Base-by-base conservation (phyloP, 1,284 basidiomycete species). In the Neonothopanus nambi region DNA sequence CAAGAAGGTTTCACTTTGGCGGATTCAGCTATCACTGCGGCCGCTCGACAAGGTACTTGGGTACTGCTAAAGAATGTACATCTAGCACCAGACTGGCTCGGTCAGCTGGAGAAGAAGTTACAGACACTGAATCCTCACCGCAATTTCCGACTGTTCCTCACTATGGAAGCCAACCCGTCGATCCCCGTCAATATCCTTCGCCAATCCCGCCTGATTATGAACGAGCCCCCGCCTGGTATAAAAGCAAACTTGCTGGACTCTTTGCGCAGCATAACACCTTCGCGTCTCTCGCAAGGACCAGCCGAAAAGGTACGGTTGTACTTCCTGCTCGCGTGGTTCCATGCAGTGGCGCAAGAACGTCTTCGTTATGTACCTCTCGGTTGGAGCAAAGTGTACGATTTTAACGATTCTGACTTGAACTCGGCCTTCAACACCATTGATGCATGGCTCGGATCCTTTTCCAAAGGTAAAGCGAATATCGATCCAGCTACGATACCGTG, bases 321-420 rank as follows among this genome's bases (percentile, higher is more conserved):
- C 70, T 95, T 95, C 85, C 75, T 97, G 36, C 82, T 98, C n/a
- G 92, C 95, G 2, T 98, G 95, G 95, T 95, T 98, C 85, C 95
- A 98, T 65, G 94, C 95, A 15, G 83, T 98, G 21, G 87, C 98
- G 0, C 95, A 97, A 72, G 95, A 98, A 70, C 92, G 95, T 60
- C 78, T 98, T 21, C 91, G 95, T 39, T 98, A 97, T 67, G 90
- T 89, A 8, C 95, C 95, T 5, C 78, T 98, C 21, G 95, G 95
- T 0, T 98, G 95, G 93, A 94, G 89, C 66, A 94, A 97, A 73
- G 80, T 81, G 0, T 98, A 98, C 71, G 95, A 98, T 69, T 98
- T 98, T 81, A 98, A 98, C 70, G 94, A 98, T 67, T 96, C 95
- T 4, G 95, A 98, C 66, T 90, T 96, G 81, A 84, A 88, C n/a